Evolutionary conservation across 192 early-diverging fungal genomes (phyloP), one percentile per base, ranked within the genome.

Genomic region (Ambispora gerdemannii): DNA sequence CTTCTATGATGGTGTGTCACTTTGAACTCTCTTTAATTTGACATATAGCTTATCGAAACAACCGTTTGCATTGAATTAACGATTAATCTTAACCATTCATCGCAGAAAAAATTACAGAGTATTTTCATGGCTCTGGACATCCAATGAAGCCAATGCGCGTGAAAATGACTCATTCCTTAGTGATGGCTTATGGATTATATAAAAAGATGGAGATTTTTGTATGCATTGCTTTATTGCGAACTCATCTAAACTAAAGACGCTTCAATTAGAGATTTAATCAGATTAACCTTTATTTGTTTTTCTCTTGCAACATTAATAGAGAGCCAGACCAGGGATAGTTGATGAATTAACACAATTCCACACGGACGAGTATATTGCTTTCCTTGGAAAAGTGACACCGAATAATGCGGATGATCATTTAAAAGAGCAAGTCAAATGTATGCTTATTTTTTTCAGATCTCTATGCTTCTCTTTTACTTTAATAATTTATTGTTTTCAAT

Each of bases 141-240:
- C 92, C 91, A 17, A 98, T 98, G 97, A 98, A 98, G 76, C 97
- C 97, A n/a, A 88, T 92, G 28, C 84, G 97, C 71, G 91, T 98
- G 71, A 90, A 91, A 53, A 91, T 98, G 84, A 90, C 93, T 0
- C 94, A 98, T 77, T 91, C 92, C 74, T 81, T 98, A 38, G 90
- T 98, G 28, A 81, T 94, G 55, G 91, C 90, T 49, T 98, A 98
- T 75, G 94, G 92, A 0, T 84, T 98, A 31, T 88, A 95, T 68
- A 92, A 95, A 72, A 90, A 96, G 56, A 93, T 98, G 92, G 82
- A 87, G 49, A 84, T 92, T 65, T 81, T 89, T 25, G 86, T 84
- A 84, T 75, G 75, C 49, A 32, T 31, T 20, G 25, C 31, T 22
- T 31, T 34, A 20, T 20, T 15, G 27, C 30, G 32, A 25, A 22